A percentile compares a stretch with the other conserved stretches of the same genome.
phyloP scores from a whole-genome alignment of 2,329 filamentous ascomycete species.

The Aspergillus arachidicola region DNA sequence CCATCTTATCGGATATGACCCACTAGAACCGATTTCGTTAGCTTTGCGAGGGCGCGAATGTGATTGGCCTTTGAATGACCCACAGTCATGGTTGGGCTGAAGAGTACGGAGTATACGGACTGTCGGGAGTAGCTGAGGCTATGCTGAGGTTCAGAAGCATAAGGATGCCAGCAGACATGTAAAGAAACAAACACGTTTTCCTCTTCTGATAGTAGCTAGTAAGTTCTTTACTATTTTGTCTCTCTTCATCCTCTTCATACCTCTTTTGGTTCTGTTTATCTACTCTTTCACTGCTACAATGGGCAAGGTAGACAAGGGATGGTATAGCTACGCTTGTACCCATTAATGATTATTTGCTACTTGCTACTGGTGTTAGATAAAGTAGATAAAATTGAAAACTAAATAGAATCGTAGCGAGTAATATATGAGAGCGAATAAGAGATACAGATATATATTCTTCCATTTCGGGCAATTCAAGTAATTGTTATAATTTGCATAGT shows the following conservation, averaged over 20 bases:
- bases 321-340: slow-evolving; percentile 27
- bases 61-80: neutral
- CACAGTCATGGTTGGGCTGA: neutral
- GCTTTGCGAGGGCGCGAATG: neutral
- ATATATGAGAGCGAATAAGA: no score
- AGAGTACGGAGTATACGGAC: neutral
- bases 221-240: neutral
- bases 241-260: neutral
- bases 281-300: slow-evolving; percentile 14
- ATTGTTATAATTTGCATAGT: no score
- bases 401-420: no score
- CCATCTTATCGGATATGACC: neutral
- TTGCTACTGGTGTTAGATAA: no score
- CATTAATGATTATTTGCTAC: no score
- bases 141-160: neutral
- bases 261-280: neutral
- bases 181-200: neutral
- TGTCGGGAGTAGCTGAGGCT: neutral
- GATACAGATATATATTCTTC: no score
- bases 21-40: neutral
- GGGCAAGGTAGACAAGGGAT: slow-evolving; percentile 26
- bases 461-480: no score
- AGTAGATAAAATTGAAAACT: no score
- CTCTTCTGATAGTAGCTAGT: neutral
- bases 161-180: neutral